phyloP scores from a whole-genome alignment of 225 moss, liverwort and hornwort species.

The Thuidium tamariscinum region DNA sequence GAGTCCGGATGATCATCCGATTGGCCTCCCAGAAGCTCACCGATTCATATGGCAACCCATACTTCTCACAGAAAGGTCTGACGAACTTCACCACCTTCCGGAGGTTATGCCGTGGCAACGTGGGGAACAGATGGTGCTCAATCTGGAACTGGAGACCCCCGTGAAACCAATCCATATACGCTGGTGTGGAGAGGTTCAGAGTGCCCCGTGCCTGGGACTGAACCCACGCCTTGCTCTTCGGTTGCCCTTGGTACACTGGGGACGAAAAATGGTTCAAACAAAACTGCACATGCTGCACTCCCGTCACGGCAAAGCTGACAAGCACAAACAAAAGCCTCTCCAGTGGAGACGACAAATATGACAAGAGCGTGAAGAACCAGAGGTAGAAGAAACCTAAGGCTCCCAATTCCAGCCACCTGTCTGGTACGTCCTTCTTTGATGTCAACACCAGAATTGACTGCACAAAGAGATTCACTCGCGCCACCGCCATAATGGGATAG shows the following conservation, averaged over 20 bases:
- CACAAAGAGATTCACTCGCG: slow-evolving; percentile 80
- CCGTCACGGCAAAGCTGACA: slow-evolving; percentile 71
- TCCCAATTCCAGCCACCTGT: slow-evolving; percentile 62
- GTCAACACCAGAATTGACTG: slow-evolving; percentile 75
- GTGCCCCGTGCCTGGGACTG: slow-evolving; percentile 73
- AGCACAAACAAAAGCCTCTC: slow-evolving; percentile 68
- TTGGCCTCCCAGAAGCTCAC: slow-evolving; percentile 94
- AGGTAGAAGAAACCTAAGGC: slow-evolving; percentile 66
- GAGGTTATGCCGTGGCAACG: slow-evolving; percentile 86
- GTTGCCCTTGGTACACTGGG: slow-evolving; percentile 75
- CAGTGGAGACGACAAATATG: slow-evolving; percentile 28
- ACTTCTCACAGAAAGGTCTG: slow-evolving; percentile 68
- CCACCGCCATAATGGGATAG: slow-evolving; percentile 88
- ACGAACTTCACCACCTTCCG: slow-evolving; percentile 81
- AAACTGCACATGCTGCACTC: slow-evolving; percentile 96
- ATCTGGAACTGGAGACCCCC: slow-evolving; percentile 99
- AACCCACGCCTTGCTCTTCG: slow-evolving; percentile 83
- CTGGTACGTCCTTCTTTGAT: slow-evolving; percentile 55
- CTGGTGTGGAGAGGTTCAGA: slow-evolving; percentile 75
- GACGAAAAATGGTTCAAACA: slow-evolving; percentile 96
- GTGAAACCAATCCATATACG: slow-evolving; percentile 97
- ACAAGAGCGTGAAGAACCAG: slow-evolving; percentile 79
- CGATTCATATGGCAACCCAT: slow-evolving; percentile 77
- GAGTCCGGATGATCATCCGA: slow-evolving; percentile 67
- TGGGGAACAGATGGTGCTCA: slow-evolving; percentile 94